These are phyloP conservation scores for Rhizopogon sp. DNA, from an alignment of 768 basidiomycete genomes.

Conservation along the genomic window DNA sequence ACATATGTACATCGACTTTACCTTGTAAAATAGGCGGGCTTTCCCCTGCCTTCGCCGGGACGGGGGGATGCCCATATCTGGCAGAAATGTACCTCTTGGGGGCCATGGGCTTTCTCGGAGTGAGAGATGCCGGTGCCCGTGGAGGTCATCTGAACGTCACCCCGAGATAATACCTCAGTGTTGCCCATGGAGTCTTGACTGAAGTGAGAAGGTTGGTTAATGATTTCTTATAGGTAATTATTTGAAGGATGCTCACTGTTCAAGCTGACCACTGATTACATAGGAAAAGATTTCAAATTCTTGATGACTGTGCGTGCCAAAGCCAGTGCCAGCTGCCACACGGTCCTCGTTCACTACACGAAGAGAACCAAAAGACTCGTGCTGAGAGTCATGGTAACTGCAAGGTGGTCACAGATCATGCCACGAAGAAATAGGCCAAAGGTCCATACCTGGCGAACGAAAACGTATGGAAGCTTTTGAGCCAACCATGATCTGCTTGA, in stretches of 20 bases:
- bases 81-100: conserved; percentile 49
- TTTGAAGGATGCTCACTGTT: conserved; percentile 53
- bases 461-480: conserved; percentile 86
- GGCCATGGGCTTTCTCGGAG: conserved; percentile 57
- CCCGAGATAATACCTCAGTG: conserved; percentile 81
- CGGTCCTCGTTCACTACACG: conserved; percentile 93
- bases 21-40: conserved; percentile 84
- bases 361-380: conserved; percentile 64
- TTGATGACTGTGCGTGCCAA: conserved; percentile 78
- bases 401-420: not conserved
- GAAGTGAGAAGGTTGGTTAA: not conserved
- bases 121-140: conserved; percentile 91
- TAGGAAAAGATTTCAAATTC: conserved; percentile 94
- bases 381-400: conserved; percentile 57
- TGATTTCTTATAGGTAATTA: not conserved
- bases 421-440: conserved; percentile 13
- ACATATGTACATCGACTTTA: conserved; percentile 11
- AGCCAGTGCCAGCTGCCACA: conserved; percentile 71
- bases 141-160: conserved; percentile 87
- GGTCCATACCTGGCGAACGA: conserved; percentile 58
- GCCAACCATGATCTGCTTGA: conserved; percentile 77
- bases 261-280: conserved; percentile 69
- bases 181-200: conserved; percentile 93
- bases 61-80: conserved; percentile 67
- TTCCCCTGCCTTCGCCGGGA: conserved; percentile 15